Evolutionary conservation across 176 grass and related monocot species (phyloP), one percentile per base, ranked within the genome.

Genomic region (barley (Hordeum vulgare)): DNA sequence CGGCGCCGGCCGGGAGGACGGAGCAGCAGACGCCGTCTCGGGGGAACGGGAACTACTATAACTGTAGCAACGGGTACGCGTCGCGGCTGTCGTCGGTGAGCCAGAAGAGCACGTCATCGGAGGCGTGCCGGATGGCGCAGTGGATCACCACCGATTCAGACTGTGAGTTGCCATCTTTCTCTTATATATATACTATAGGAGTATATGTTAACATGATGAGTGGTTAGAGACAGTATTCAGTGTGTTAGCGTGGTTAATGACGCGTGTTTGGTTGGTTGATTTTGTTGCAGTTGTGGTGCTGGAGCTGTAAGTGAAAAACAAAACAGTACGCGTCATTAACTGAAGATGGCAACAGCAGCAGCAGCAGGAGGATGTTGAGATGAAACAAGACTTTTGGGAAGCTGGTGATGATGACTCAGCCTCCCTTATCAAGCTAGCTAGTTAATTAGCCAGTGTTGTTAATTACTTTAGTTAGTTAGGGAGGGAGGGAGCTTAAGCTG

Each of bases 91-190:
- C 88, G 21, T 86, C 83, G 26, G 41, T 54, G 72, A 90, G 88
- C 69, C 88, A 77, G 73, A 80, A 78, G 83, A 76, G 44, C 34
- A 24, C 71, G 9, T 42, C 70, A 1, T 74, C 78, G 5, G 49
- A 23, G 11, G 24, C 37, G 11, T 41, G 74, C 80, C 71, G 74
- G 84, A 77, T 41, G 42, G 88, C 64, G 64, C 88, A 90, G 34
- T 90, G 88, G 88, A 90, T 90, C 66, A 90, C 84, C 84, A 90
- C 88, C 0, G 88, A 90, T 53, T 90, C 88, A 60, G 88, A 90
- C 66, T 90, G 88, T 90, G 35, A 90, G 88, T 57, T 28, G 11
- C 23, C 0, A 63, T 0, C 39, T 3, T 15, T 23, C 1, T 45
- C 7, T 40, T 3, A 34, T 18, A 1, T 8, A 20, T 31, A 1